phyloP scores from a whole-genome alignment of 306 rosid species.

The Benincasa hispida region DNA sequence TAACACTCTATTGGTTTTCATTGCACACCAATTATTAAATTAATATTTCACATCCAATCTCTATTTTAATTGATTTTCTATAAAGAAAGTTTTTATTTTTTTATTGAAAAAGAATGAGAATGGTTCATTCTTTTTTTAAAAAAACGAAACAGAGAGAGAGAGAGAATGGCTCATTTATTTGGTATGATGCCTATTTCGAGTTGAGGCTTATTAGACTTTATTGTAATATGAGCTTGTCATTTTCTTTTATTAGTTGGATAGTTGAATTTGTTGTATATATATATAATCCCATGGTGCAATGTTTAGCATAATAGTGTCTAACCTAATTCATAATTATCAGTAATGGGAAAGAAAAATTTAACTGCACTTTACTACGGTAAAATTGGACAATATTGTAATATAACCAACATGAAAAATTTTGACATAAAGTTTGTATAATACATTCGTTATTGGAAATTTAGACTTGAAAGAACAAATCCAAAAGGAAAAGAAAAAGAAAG shows the following conservation, averaged over 20 bases:
- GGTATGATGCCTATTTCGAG: not conserved
- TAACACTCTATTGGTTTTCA: not conserved
- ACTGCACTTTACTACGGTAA: too few species aligned
- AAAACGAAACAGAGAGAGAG: too few species aligned
- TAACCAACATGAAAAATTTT: too few species aligned
- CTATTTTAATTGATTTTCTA: not conserved
- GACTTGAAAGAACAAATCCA: not conserved
- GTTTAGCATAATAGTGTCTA: not conserved
- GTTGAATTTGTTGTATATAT: not conserved
- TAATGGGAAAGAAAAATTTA: too few species aligned
- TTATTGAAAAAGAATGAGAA: too few species aligned
- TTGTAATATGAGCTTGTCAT: not conserved
- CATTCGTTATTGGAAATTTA: not conserved
- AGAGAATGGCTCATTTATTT: not conserved
- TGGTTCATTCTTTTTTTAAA: too few species aligned
- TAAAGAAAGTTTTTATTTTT: not conserved
- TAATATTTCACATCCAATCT: not conserved
- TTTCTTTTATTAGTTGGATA: not conserved
- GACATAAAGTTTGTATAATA: too few species aligned
- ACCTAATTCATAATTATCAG: not conserved
- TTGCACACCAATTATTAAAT: not conserved
- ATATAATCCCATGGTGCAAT: not conserved
- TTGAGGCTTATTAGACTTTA: not conserved
- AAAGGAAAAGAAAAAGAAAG: too few species aligned
- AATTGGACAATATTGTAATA: too few species aligned